Evolutionary conservation across 2,329 filamentous ascomycete species (phyloP).

Genomic region (Fusarium coicis): DNA sequence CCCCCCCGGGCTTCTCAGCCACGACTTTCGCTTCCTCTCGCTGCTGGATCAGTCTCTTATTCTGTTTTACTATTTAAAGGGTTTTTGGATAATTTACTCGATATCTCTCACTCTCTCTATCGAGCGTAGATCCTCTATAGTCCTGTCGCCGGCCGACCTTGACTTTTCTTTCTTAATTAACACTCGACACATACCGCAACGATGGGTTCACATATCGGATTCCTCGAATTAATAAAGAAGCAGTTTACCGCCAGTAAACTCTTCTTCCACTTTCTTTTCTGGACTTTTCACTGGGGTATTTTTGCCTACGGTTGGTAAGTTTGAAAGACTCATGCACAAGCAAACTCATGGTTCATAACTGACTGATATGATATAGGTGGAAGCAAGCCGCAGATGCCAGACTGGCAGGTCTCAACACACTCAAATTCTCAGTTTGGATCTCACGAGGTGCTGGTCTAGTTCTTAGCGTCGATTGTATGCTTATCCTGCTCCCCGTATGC

Average conservation of each 20-base stretch:
- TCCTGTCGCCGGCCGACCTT: conserved; percentile 38
- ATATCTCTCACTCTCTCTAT: neutral
- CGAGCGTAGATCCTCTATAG: conserved; percentile 9
- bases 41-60: conserved; percentile 70
- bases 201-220: conserved; percentile 56
- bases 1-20: conserved; percentile 19
- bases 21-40: conserved; percentile 41
- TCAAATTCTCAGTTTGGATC: conserved; percentile 93
- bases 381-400: conserved; percentile 77
- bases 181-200: conserved; percentile 38
- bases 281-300: conserved; percentile 79
- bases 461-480: conserved; percentile 82
- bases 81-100: conserved; percentile 20
- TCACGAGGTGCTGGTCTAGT: conserved; percentile 92
- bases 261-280: conserved; percentile 83
- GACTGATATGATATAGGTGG: conserved; percentile 66
- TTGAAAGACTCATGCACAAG: neutral
- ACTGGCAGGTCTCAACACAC: conserved; percentile 80
- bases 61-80: conserved; percentile 39
- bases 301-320: conserved; percentile 88
- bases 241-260: conserved; percentile 78
- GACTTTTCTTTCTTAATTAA: conserved; percentile 16
- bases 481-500: conserved; percentile 95
- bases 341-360: neutral
- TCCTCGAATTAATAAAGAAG: conserved; percentile 62